Base-by-base conservation (phyloP, 2,329 filamentous ascomycete genomes). In the Colletotrichum endophyticum region DNA sequence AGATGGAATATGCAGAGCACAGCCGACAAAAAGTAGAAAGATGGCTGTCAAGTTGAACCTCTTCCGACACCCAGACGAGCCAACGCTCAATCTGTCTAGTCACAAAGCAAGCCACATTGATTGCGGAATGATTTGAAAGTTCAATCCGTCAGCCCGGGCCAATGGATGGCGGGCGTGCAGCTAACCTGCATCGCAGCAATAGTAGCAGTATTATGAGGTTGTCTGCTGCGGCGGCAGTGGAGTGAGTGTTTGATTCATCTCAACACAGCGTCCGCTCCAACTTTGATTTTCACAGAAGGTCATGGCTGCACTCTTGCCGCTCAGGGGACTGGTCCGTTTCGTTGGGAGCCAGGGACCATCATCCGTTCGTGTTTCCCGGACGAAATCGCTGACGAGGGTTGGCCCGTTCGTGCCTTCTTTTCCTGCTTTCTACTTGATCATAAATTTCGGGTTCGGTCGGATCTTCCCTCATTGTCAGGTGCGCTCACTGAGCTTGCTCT, bases 381-480 rank as follows among this genome's bases (percentile, higher is more conserved):
- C 36, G 68, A 71, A 63, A 72, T 32, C 66, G 72, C 44, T 66
- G 39, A 32, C 57, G 56, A 74, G 66, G 72, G 32, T 39, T 67
- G 72, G 57, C 66, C 66, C 72, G 72, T 62, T 56, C 53, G n/a
- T 57, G 53, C n/a, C n/a, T 44, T 44, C n/a, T 19, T 39, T n/a
- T 44, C 16, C n/a, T 44, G 36, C 16, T 19, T 44, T 19, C 36
- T 19, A 19, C 36, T 44, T 44, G 16, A 19, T 44, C 36, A 19
- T 44, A 19, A 3, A 19, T n/a, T 19, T 44, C 16, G 16, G 8
- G 11, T 19, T 44, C 11, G 36, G 36, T 44, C 16, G 36, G 36
- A 44, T 44, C 16, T 39, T 44, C 36, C n/a, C 36, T 19, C 36
- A 44, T n/a, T 44, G 16, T 5, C 36, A 44, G 36, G 16, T 44